phyloP scores from a whole-genome alignment of 441 rosid genomes.

The Metrosideros polymorpha region DNA sequence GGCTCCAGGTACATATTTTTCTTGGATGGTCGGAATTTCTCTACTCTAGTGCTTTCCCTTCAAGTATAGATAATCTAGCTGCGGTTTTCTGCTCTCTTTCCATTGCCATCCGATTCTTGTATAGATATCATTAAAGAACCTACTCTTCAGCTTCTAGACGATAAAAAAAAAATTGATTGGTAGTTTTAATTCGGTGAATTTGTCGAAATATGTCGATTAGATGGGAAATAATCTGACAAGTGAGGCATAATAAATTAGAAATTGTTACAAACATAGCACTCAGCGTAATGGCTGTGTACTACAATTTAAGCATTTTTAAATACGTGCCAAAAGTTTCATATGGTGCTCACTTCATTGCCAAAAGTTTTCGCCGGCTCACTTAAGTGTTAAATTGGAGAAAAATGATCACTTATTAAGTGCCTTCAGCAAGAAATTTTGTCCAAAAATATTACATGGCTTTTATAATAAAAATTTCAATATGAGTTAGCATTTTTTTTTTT shows the following conservation, averaged over 20 bases:
- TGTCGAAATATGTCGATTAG: neutral
- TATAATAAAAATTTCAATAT: no score
- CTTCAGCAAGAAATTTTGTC: no score
- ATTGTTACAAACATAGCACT: neutral
- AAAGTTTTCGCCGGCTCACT: no score
- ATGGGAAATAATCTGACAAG: neutral
- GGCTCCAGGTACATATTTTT: neutral
- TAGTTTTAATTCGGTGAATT: neutral
- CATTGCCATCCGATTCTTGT: neutral
- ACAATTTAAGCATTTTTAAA: neutral
- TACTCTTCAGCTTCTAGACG: neutral
- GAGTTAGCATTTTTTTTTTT: no score
- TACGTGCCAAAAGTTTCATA: no score
- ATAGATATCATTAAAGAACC: neutral
- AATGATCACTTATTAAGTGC: no score
- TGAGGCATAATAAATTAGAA: neutral
- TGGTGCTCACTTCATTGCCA: no score
- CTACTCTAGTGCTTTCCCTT: neutral
- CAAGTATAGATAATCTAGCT: neutral
- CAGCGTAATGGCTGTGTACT: neutral
- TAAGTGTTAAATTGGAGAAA: no score
- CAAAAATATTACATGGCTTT: no score
- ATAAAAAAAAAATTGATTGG: neutral
- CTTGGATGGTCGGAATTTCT: neutral
- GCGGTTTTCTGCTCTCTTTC: neutral